Evolutionary conservation across 2,329 filamentous ascomycete species (phyloP).

Genomic region (Cercospora sesami): DNA sequence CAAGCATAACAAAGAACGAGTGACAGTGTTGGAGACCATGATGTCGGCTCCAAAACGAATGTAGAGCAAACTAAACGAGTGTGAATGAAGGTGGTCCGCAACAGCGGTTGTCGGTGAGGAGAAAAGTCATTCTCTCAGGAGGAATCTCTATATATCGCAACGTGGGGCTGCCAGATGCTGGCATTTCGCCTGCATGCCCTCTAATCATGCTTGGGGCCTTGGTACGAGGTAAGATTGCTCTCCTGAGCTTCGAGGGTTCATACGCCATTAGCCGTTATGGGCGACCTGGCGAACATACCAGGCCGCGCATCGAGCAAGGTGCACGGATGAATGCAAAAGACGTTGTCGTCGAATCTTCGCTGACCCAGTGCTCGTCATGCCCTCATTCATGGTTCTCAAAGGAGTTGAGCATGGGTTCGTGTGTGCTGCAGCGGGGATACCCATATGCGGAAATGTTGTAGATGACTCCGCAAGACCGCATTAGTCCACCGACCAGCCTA

Average conservation of each 20-base stretch:
- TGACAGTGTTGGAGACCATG: conserved; percentile 22
- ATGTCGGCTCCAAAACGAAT: conserved; percentile 12
- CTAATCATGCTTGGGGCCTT: conserved; percentile 16
- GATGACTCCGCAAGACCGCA: not conserved
- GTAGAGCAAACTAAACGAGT: conserved; percentile 19
- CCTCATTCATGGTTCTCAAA: not conserved
- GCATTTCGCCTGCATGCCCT: conserved; percentile 7
- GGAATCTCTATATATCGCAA: conserved; percentile 20
- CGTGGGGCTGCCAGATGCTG: conserved; percentile 3
- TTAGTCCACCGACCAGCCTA: not conserved
- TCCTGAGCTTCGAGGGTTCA: conserved; percentile 9
- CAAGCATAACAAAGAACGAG: conserved; percentile 23
- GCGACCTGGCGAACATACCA: not conserved
- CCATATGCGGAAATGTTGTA: not conserved
- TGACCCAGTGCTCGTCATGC: not conserved
- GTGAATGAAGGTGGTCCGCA: conserved; percentile 18
- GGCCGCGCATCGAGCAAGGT: conserved; percentile 1
- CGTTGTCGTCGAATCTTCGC: not conserved
- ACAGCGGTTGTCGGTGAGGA: conserved; percentile 16
- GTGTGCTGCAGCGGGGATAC: not conserved
- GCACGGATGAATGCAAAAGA: not conserved
- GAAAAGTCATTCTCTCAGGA: not conserved
- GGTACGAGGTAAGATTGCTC: conserved; percentile 16
- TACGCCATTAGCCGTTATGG: not conserved
- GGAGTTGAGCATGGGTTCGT: conserved; percentile 1